Base-by-base conservation (phyloP, 2,329 filamentous ascomycete species). In the Zymoseptoria crescenta region DNA sequence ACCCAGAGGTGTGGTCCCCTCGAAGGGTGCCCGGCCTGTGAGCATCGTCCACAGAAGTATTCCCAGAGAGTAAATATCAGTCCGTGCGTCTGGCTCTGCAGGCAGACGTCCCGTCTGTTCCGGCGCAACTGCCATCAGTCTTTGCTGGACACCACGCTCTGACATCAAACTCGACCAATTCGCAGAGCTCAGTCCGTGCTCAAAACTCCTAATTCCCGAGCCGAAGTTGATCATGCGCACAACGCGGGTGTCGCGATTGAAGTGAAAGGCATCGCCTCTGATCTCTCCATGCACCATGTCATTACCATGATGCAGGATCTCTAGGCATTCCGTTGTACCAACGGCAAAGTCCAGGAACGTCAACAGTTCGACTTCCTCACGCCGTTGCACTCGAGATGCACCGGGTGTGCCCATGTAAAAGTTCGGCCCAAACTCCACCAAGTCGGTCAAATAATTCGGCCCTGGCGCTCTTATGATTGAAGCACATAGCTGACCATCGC, bases 31-130 rank as follows among this genome's bases (percentile, higher is more conserved):
- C 67, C 87, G 83, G 28, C 91, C 90, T 1, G 89, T 89, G 52
- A 96, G 78, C 69, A 95, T 83, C 8, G 84, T 89, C 87, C 91
- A 96, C 72, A 96, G 93, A 1, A 96, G 74, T 48, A 96, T 86
- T 3, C 93, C 93, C 0, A 96, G 78, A 0, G 90, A 92, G 76
- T 96, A 96, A 30, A 96, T 95, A 73, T 97, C 93, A 16, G 93
- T 96, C 49, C 93, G 84, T 50, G 84, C 89, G 74, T 96, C 93
- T 1, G 93, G 93, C 72, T 96, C 92, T 3, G 89, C 91, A 2
- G 91, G 89, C 82, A 96, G 88, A 20, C 93, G 86, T 13, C 93
- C 93, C 2, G 93, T 96, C 77, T 96, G 93, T 71, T 97, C 93
- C 0, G 93, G 92, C 52, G 91, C 93, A 70, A 96, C 95, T 70